Evolutionary conservation across 495 filamentous ascomycete species (phyloP).

Genomic region (Daldinia childiae): DNA sequence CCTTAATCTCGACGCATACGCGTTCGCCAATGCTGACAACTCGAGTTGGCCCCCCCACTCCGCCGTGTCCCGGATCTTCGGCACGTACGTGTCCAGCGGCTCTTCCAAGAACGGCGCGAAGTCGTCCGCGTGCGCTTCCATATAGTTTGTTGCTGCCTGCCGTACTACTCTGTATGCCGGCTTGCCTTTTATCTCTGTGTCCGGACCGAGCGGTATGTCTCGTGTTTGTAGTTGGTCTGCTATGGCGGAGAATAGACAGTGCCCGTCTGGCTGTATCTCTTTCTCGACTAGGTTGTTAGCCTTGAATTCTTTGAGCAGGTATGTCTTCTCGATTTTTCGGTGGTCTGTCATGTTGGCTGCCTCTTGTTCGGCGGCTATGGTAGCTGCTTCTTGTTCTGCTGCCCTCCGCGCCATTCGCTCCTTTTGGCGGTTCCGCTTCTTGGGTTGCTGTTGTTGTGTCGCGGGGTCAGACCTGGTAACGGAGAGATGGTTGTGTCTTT

Average conservation of each 20-base stretch:
- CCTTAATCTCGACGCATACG: conserved; percentile 83
- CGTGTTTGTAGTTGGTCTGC: conserved; percentile 76
- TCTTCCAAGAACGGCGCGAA: conserved; percentile 83
- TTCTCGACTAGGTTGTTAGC: conserved; percentile 73
- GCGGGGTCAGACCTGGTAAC: conserved; percentile 21
- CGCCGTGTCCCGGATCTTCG: conserved; percentile 83
- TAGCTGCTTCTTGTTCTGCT: conserved; percentile 78
- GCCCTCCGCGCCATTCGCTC: conserved; percentile 88
- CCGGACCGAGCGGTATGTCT: conserved; percentile 50
- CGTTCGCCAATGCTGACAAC: conserved; percentile 82
- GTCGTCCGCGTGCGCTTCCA: conserved; percentile 60
- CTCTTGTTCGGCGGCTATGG: conserved; percentile 74
- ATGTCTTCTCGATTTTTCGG: conserved; percentile 72
- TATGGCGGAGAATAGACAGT: conserved; percentile 94
- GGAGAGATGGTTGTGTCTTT: conserved; percentile 31
- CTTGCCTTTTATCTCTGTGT: conserved; percentile 32
- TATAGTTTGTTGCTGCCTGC: conserved; percentile 65
- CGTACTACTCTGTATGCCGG: conserved; percentile 64
- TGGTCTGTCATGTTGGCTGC: conserved; percentile 78
- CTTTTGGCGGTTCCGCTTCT: conserved; percentile 91
- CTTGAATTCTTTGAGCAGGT: conserved; percentile 73
- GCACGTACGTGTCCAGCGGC: conserved; percentile 74
- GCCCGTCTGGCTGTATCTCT: conserved; percentile 87
- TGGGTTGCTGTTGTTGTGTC: conserved; percentile 47
- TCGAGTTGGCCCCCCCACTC: conserved; percentile 98